Conservation (phyloP, 345 rosid genomes). For the Cochlearia excelsa region DNA sequence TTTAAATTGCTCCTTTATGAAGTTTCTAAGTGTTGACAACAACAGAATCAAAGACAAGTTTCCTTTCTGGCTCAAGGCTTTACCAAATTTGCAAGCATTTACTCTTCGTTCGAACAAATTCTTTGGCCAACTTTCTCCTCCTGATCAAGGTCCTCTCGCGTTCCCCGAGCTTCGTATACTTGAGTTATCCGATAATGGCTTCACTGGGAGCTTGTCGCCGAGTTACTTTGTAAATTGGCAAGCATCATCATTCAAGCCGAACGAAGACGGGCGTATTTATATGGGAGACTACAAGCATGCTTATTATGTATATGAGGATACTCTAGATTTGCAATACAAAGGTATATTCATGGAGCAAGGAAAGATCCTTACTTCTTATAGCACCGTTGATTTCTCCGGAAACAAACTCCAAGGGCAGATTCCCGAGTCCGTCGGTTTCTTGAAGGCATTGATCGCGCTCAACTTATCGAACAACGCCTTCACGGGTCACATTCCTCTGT, state of each 20-base stretch:
- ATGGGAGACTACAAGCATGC: conserved; percentile 26
- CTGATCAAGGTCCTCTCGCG: conserved; percentile 17
- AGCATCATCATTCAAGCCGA: neutral
- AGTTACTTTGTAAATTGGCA: conserved; percentile 2
- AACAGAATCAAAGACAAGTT: conserved; percentile 4
- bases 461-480: conserved; percentile 21
- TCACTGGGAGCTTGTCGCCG: conserved; percentile 14
- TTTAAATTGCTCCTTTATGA: neutral
- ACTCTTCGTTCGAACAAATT: conserved; percentile 25
- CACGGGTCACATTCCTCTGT: conserved; percentile 9
- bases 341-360: conserved; percentile 24
- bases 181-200: conserved; percentile 8
- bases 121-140: conserved; percentile 13
- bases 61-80: conserved; percentile 24
- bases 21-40: neutral
- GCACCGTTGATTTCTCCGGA: conserved; percentile 24
- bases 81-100: neutral
- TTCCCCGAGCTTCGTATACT: conserved; percentile 9
- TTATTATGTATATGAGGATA: conserved; percentile 13
- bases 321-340: conserved; percentile 22
- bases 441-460: conserved; percentile 27
- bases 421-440: conserved; percentile 18
- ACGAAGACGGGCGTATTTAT: conserved; percentile 13
- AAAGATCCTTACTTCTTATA: conserved; percentile 21
- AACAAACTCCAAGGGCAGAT: conserved; percentile 20